A percentile compares a stretch with the other conserved stretches of the same genome.
Evolutionary conservation across 352 stramenopile genomes (phyloP).

Genomic region (Phytophthora pini): DNA sequence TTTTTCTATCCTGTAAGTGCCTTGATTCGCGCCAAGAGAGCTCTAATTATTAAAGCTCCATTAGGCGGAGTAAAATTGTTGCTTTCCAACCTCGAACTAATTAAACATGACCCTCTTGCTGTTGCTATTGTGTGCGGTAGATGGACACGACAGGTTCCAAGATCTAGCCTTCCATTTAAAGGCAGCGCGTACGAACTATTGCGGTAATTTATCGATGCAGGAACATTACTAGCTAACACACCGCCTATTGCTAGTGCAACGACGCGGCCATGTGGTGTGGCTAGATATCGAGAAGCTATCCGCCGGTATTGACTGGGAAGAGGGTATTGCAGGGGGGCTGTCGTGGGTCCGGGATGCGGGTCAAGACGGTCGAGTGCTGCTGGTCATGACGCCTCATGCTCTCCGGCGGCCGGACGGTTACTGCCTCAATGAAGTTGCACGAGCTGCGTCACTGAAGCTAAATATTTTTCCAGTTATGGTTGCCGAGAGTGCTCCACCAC

Average conservation of each 20-base stretch:
- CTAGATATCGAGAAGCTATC: slow-evolving; percentile 76
- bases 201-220: not conserved
- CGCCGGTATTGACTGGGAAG: slow-evolving; percentile 77
- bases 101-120: not conserved
- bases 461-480: slow-evolving; percentile 80
- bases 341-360: slow-evolving; percentile 77
- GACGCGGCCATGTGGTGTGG: slow-evolving; percentile 70
- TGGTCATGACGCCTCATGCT: slow-evolving; percentile 83
- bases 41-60: too few relatives aligned
- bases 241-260: slow-evolving; percentile 49
- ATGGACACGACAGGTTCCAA: slow-evolving; percentile 80
- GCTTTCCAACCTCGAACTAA: not conserved
- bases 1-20: slow-evolving; percentile 75
- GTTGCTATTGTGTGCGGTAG: slow-evolving; percentile 26
- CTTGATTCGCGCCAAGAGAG: not conserved
- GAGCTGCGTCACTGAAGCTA: slow-evolving; percentile 60
- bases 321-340: slow-evolving; percentile 68
- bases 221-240: too few relatives aligned
- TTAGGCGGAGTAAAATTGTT: too few relatives aligned
- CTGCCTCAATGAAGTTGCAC: slow-evolving; percentile 82
- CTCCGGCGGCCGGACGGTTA: slow-evolving; percentile 77
- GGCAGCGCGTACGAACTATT: slow-evolving; percentile 46
- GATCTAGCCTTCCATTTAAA: slow-evolving; percentile 77
- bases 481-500: slow-evolving; percentile 66
- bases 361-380: slow-evolving; percentile 70